Conservation (phyloP, 2,329 filamentous ascomycete genomes). For the Talaromyces albobiverticillius region DNA sequence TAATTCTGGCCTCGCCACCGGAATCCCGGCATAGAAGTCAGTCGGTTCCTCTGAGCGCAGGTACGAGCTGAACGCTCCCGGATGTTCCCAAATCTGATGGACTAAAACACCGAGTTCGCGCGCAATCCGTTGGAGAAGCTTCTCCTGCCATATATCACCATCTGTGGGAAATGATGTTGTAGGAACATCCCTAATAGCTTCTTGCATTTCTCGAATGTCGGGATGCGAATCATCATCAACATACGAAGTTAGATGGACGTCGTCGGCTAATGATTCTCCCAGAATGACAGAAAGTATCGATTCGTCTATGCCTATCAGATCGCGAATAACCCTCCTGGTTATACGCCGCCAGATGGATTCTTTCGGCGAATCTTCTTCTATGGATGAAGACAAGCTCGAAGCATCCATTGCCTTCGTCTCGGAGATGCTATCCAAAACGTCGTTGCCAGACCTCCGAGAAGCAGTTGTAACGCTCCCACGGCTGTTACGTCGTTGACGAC, state of each 20-base stretch:
- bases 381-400: slow-evolving; percentile 45
- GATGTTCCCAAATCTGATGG: slow-evolving; percentile 78
- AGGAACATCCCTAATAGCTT: slow-evolving; percentile 30
- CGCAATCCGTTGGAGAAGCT: slow-evolving; percentile 78
- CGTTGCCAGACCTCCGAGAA: slow-evolving; percentile 20
- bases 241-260: slow-evolving; percentile 25
- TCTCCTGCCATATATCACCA: slow-evolving; percentile 52
- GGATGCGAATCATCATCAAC: slow-evolving; percentile 20
- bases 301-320: slow-evolving; percentile 89
- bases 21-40: slow-evolving; percentile 69
- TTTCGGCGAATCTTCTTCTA: slow-evolving; percentile 43
- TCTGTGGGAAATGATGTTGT: slow-evolving; percentile 18
- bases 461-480: slow-evolving; percentile 21
- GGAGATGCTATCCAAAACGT: slow-evolving; percentile 23
- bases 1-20: slow-evolving; percentile 39
- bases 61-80: slow-evolving; percentile 85
- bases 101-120: slow-evolving; percentile 82
- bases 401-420: slow-evolving; percentile 35
- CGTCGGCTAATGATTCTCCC: slow-evolving; percentile 68
- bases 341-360: slow-evolving; percentile 77
- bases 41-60: slow-evolving; percentile 37
- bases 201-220: slow-evolving; percentile 33
- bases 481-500: slow-evolving; percentile 57
- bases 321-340: slow-evolving; percentile 80
- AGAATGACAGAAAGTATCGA: slow-evolving; percentile 79